A percentile compares a stretch with the other conserved stretches of the same genome.
Evolutionary conservation across 441 rosid genomes (phyloP).

Genomic region (Mallotus repandus): DNA sequence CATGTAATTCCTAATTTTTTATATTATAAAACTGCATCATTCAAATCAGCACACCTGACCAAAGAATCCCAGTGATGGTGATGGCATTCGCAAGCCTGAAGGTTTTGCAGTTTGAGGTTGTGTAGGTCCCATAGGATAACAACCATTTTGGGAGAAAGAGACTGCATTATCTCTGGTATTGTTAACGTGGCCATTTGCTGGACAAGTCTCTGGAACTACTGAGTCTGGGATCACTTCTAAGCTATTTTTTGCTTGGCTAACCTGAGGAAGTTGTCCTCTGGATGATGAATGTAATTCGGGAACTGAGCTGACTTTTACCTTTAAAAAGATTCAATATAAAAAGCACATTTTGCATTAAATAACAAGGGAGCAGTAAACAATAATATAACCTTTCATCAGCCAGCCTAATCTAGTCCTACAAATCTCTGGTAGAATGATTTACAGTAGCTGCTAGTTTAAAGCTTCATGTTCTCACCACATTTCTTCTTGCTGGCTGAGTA

Average conservation of each 20-base stretch:
- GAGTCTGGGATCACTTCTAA: constrained; percentile 36
- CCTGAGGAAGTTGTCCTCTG: constrained; percentile 30
- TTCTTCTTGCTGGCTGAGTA: constrained; percentile 50
- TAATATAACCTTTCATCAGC: constrained; percentile 8
- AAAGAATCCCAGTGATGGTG: constrained; percentile 88
- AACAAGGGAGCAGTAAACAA: background rate
- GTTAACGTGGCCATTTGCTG: constrained; percentile 28
- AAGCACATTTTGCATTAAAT: background rate
- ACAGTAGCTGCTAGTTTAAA: constrained; percentile 12
- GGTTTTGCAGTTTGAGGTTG: constrained; percentile 51
- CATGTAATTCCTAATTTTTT: background rate
- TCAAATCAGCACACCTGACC: constrained; percentile 51
- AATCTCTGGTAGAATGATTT: constrained; percentile 18
- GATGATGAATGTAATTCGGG: constrained; percentile 36
- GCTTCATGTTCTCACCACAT: constrained; percentile 48
- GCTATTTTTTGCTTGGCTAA: constrained; percentile 31
- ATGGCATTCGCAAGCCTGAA: constrained; percentile 88
- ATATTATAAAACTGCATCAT: background rate
- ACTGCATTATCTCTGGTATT: constrained; percentile 28
- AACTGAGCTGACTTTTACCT: constrained; percentile 41
- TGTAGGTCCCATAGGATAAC: constrained; percentile 25
- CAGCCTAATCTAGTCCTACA: constrained; percentile 14
- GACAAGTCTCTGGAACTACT: constrained; percentile 30
- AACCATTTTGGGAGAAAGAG: constrained; percentile 36
- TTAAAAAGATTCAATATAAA: constrained; percentile 8